These are phyloP conservation scores for Talaromyces pinophilus DNA, from an alignment of 2,329 filamentous ascomycete genomes.

Conservation along the genomic window DNA sequence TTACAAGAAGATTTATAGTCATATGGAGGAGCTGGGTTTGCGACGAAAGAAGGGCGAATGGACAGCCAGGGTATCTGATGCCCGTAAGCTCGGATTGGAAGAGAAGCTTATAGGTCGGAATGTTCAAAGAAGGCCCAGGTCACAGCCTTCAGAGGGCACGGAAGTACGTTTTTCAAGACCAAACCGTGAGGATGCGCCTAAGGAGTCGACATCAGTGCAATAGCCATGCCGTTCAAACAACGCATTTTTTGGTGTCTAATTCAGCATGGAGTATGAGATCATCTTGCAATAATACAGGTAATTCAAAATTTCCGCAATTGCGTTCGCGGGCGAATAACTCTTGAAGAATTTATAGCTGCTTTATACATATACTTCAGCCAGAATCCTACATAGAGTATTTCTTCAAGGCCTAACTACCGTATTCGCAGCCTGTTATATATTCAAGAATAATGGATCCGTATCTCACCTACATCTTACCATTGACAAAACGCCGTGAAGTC, in stretches of 20 bases:
- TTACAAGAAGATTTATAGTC: slow-evolving; percentile 49
- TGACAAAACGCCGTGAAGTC: too few species aligned
- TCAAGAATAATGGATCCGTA: too few species aligned
- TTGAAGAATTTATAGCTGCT: not conserved
- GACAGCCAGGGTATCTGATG: slow-evolving; percentile 12
- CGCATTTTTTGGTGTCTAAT: not conserved
- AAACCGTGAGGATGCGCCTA: not conserved
- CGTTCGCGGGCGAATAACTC: too few species aligned
- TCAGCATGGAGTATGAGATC: not conserved
- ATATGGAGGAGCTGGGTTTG: slow-evolving; percentile 53
- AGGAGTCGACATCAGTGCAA: not conserved
- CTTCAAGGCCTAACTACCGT: too few species aligned
- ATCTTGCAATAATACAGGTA: not conserved
- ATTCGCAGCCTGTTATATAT: too few species aligned
- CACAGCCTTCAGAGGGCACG: not conserved
- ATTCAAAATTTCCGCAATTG: not conserved
- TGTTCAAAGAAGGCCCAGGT: not conserved
- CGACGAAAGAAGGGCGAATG: slow-evolving; percentile 52
- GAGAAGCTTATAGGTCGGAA: not conserved
- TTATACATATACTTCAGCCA: too few species aligned
- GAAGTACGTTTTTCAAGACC: not conserved
- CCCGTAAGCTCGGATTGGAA: slow-evolving; percentile 11
- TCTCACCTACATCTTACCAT: too few species aligned
- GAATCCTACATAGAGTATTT: too few species aligned
- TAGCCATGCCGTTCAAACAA: not conserved